Base-by-base conservation (phyloP, 1,284 basidiomycete species). In the Cutaneotrichosporon spelunceum region DNA sequence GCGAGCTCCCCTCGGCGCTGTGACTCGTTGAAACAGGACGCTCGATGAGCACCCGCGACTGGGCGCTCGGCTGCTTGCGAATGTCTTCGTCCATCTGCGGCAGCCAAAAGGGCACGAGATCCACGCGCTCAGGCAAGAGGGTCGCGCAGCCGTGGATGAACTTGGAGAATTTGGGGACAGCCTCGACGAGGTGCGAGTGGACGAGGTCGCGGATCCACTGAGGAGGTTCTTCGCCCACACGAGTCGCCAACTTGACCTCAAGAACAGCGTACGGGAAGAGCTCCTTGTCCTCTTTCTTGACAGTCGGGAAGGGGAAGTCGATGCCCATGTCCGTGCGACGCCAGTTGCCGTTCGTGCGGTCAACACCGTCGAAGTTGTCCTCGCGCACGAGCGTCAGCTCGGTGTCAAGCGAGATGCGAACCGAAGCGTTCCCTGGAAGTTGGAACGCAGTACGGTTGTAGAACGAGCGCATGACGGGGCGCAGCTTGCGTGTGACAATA, bases 391-490 rank as follows among this genome's bases (percentile, higher is more conserved):
- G 88, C 8, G 90, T 89, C 30, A 99, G 85, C 77, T 98, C 93
- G 0, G 95, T 99, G 77, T 99, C 96, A 66, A 99, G 87, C 33
- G 95, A 99, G 68, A 99, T 98, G 58, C 95, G 92, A 45, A 99
- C 95, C 52, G 93, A 87, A 27, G 96, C 95, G 74, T 99, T 96
- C 23, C 96, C 95, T 10, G 96, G 96, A 26, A 99, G 86, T 80
- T 99, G 95, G 84, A 99, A 99, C 0, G 95, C 95, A 9, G 96
- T 99, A 56, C 95, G 89, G 77, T 98, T 97, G 83, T 99, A 99
- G 82, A 98, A 99, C n/a, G 93, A 93, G 34, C 95, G 86, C 89
- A 97, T 89, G 47, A 97, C 95, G 88, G 93, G 93, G 59, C 83
- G 78, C 27, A 99, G 82, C 68, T 88, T 87, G 76, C 91, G 87